Evolutionary conservation across 768 basidiomycete species (phyloP).

Genomic region (Leccinum ochraceum): DNA sequence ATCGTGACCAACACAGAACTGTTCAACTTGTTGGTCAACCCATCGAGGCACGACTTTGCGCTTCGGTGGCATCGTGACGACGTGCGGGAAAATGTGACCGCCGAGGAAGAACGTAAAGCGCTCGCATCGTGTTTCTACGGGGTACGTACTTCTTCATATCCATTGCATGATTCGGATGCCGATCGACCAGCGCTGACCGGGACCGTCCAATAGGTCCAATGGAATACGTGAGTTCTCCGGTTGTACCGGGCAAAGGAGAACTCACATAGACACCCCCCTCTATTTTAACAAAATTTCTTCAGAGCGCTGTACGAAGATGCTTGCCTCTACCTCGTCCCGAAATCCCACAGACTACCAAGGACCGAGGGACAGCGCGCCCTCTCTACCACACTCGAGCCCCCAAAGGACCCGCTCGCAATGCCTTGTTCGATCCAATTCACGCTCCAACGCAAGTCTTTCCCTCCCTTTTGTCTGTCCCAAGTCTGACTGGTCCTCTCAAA

Average conservation of each 20-base stretch:
- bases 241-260: not conserved
- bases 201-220: slow-evolving; percentile 56
- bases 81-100: slow-evolving; percentile 54
- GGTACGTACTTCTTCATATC: slow-evolving; percentile 34
- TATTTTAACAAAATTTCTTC: not conserved
- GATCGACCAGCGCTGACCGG: not conserved
- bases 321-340: slow-evolving; percentile 72
- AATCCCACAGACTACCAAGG: slow-evolving; percentile 59
- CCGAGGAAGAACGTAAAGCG: slow-evolving; percentile 59
- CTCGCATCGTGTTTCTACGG: slow-evolving; percentile 65
- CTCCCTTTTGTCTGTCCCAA: not conserved
- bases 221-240: slow-evolving; percentile 64
- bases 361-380: slow-evolving; percentile 57
- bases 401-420: slow-evolving; percentile 64
- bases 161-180: not conserved
- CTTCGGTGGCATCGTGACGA: slow-evolving; percentile 83
- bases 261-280: not conserved
- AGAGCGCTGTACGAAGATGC: slow-evolving; percentile 69
- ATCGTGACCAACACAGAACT: slow-evolving; percentile 43
- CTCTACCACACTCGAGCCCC: slow-evolving; percentile 53
- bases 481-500: not conserved
- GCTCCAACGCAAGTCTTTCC: slow-evolving; percentile 49
- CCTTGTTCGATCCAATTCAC: slow-evolving; percentile 60
- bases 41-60: slow-evolving; percentile 61
- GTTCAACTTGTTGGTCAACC: slow-evolving; percentile 78